These are phyloP conservation scores for Dissophora ornata DNA, from an alignment of 192 early-diverging fungal genomes.

Conservation along the genomic window DNA sequence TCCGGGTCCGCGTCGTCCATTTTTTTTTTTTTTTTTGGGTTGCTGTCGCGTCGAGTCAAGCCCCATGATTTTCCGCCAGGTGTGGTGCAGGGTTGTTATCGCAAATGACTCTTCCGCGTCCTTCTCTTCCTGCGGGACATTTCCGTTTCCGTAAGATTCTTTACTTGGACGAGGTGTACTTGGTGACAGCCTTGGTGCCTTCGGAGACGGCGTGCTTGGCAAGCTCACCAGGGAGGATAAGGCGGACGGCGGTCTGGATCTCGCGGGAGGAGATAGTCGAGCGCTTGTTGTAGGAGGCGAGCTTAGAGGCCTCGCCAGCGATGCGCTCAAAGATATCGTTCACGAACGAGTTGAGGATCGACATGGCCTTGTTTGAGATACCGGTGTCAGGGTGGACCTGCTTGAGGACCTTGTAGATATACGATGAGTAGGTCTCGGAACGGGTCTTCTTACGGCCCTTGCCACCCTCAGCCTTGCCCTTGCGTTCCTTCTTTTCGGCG, in stretches of 20 bases:
- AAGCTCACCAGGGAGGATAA: conserved; percentile 89
- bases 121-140: background rate
- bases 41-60: no score
- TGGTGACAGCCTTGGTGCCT: conserved; percentile 97
- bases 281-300: conserved; percentile 94
- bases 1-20: background rate
- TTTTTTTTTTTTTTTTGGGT: conserved; percentile 7
- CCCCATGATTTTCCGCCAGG: no score
- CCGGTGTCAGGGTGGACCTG: conserved; percentile 97
- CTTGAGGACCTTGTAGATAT: conserved; percentile 98
- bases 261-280: conserved; percentile 96
- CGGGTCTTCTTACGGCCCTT: conserved; percentile 77
- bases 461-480: conserved; percentile 61
- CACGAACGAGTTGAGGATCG: conserved; percentile 96
- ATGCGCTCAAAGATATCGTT: conserved; percentile 98
- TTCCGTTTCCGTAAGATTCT: conserved; percentile 14
- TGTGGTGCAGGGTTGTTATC: background rate
- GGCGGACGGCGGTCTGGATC: conserved; percentile 85
- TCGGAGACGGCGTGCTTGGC: conserved; percentile 98
- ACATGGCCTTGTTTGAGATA: conserved; percentile 98
- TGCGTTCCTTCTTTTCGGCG: conserved; percentile 66
- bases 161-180: conserved; percentile 89
- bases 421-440: conserved; percentile 92
- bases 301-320: conserved; percentile 84
- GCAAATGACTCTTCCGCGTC: background rate